Evolutionary conservation across 495 filamentous ascomycete genomes (phyloP).

Genomic region (Xylaria flabelliformis): DNA sequence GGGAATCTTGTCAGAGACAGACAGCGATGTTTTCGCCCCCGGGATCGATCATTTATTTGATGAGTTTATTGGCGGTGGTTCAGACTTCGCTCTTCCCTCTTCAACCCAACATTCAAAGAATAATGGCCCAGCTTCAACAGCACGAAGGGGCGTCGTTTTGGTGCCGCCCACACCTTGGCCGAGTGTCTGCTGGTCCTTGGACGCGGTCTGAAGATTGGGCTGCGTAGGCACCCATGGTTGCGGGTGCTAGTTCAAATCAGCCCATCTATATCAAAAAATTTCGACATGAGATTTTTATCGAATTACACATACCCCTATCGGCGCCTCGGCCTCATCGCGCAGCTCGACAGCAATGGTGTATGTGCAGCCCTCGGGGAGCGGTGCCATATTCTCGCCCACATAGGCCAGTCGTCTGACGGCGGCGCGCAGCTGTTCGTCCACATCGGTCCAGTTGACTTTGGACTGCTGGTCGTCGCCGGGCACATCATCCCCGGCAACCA

Average conservation of each 20-base stretch:
- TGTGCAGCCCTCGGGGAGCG: conserved; percentile 76
- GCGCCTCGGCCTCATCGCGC: conserved; percentile 72
- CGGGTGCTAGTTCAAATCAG: conserved; percentile 52
- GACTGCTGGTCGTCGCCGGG: conserved; percentile 7
- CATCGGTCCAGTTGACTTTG: conserved; percentile 47
- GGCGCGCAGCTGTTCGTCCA: conserved; percentile 57
- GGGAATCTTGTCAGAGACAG: not conserved
- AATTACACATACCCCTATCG: conserved; percentile 64
- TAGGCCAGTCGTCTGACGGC: conserved; percentile 58
- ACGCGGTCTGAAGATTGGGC: conserved; percentile 53
- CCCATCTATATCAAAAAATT: not conserved
- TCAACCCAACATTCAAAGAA: conserved; percentile 75
- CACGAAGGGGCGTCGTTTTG: conserved; percentile 61
- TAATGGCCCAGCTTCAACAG: conserved; percentile 68
- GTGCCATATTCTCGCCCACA: conserved; percentile 64
- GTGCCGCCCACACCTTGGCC: conserved; percentile 53
- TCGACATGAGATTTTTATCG: not conserved
- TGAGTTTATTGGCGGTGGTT: conserved; percentile 13
- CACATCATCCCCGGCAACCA: conserved; percentile 9
- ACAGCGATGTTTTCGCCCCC: not conserved
- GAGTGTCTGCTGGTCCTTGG: conserved; percentile 40
- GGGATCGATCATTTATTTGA: not conserved
- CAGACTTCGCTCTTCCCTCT: conserved; percentile 52
- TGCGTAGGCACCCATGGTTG: conserved; percentile 72
- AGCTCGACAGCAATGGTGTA: conserved; percentile 90